A percentile compares a stretch with the other conserved stretches of the same genome.
These are phyloP conservation scores for Phytophthora meadii DNA, from an alignment of 352 stramenopile genomes.

Conservation along the genomic window DNA sequence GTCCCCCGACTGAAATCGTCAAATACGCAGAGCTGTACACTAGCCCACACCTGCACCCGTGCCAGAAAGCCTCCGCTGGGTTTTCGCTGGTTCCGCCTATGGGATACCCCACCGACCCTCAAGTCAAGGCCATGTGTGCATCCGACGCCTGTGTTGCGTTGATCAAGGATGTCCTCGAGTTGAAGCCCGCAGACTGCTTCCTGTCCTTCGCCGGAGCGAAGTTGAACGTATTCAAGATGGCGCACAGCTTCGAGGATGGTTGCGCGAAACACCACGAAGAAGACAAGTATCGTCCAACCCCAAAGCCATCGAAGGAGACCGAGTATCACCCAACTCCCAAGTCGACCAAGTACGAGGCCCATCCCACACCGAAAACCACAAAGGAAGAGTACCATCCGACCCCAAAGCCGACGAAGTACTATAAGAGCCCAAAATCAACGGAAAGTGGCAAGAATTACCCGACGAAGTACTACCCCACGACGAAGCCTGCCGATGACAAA, in stretches of 20 bases:
- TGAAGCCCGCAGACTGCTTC: slow-evolving; percentile 34
- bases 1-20: slow-evolving; percentile 26
- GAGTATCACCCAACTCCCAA: slow-evolving; percentile 19
- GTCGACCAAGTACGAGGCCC: slow-evolving; percentile 18
- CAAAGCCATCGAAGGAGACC: slow-evolving; percentile 1
- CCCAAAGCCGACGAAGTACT: slow-evolving; percentile 18
- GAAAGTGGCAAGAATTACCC: slow-evolving; percentile 1
- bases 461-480: slow-evolving; percentile 13
- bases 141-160: slow-evolving; percentile 25
- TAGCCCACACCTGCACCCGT: slow-evolving; percentile 36
- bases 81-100: slow-evolving; percentile 28
- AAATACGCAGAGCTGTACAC: slow-evolving; percentile 38
- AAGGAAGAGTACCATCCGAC: slow-evolving; percentile 19
- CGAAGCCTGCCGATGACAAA: too few species aligned
- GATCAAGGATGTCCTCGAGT: slow-evolving; percentile 27
- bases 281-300: not conserved
- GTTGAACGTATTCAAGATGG: slow-evolving; percentile 31
- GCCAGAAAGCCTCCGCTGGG: slow-evolving; percentile 30
- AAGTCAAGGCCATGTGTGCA: slow-evolving; percentile 38
- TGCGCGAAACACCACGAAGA: slow-evolving; percentile 18
- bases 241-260: slow-evolving; percentile 8
- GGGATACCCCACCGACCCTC: slow-evolving; percentile 27
- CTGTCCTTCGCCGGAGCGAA: slow-evolving; percentile 26
- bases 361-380: not conserved
- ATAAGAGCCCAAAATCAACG: slow-evolving; percentile 1